These are phyloP conservation scores for Selaginella moellendorffii DNA, from an alignment of 75 land plant species.

Conservation along the genomic window DNA sequence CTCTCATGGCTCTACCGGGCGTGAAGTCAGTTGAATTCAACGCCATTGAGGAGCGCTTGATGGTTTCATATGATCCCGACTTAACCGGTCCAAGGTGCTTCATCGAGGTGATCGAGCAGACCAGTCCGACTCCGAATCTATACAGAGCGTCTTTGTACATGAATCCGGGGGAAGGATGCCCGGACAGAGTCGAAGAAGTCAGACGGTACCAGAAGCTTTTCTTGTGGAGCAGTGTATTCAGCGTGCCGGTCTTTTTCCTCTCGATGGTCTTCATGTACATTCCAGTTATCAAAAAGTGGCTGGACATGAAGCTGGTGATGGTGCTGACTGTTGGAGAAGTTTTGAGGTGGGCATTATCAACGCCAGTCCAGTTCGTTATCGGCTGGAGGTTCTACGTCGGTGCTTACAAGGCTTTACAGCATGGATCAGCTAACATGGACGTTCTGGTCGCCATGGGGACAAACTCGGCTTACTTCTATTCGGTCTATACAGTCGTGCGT, in stretches of 20 bases:
- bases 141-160: conserved; percentile 42
- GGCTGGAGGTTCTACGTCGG: conserved; percentile 56
- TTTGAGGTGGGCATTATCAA: conserved; percentile 65
- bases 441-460: conserved; percentile 89
- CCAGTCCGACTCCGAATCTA: not conserved
- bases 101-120: conserved; percentile 41
- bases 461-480: conserved; percentile 90
- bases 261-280: conserved; percentile 86
- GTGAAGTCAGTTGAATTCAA: conserved; percentile 31
- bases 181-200: conserved; percentile 39
- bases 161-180: conserved; percentile 35
- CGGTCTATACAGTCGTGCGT: conserved; percentile 51
- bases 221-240: conserved; percentile 68
- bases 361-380: conserved; percentile 79
- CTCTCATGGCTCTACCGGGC: conserved; percentile 50
- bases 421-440: conserved; percentile 87
- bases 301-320: conserved; percentile 39
- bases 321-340: conserved; percentile 56
- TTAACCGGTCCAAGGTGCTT: conserved; percentile 51
- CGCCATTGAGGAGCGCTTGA: conserved; percentile 14
- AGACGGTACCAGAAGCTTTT: conserved; percentile 39
- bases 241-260: conserved; percentile 69
- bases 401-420: conserved; percentile 37
- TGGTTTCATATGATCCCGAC: conserved; percentile 48
- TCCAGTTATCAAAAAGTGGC: conserved; percentile 44